These are phyloP conservation scores for Xylariales sp. DNA, from an alignment of 2,329 filamentous ascomycete species.

Conservation along the genomic window DNA sequence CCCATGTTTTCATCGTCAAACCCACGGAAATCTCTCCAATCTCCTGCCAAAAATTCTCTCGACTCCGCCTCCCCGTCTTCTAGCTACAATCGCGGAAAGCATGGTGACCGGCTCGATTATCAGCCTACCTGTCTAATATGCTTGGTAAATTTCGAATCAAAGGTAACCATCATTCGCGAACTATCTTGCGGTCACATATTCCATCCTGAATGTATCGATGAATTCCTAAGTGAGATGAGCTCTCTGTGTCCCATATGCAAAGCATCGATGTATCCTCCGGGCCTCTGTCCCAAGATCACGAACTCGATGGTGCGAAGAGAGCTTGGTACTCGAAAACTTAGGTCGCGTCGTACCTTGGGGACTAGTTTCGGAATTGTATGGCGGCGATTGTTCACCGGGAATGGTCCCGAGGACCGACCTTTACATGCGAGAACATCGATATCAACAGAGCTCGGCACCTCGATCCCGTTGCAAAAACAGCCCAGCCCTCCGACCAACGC, in stretches of 20 bases:
- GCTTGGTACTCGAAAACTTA: constrained; percentile 71
- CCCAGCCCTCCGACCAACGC: constrained; percentile 33
- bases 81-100: constrained; percentile 42
- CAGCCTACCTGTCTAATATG: constrained; percentile 94
- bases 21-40: constrained; percentile 48
- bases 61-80: constrained; percentile 29
- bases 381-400: constrained; percentile 43
- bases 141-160: constrained; percentile 79
- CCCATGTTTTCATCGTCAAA: constrained; percentile 55
- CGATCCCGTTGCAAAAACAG: constrained; percentile 43
- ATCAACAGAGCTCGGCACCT: constrained; percentile 36
- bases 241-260: constrained; percentile 95
- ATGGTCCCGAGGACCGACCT: constrained; percentile 40
- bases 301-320: constrained; percentile 90
- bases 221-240: constrained; percentile 80
- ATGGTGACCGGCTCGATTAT: constrained; percentile 65
- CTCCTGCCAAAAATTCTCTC: constrained; percentile 32
- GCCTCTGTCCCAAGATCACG: constrained; percentile 77
- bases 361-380: constrained; percentile 45
- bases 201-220: constrained; percentile 90
- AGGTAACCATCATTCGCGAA: constrained; percentile 80
- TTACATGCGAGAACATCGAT: constrained; percentile 34
- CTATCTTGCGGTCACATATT: constrained; percentile 93
- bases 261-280: constrained; percentile 77
- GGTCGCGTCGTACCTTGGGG: constrained; percentile 63